phyloP scores from a whole-genome alignment of 2,329 filamentous ascomycete species.

The Capronia coronata region DNA sequence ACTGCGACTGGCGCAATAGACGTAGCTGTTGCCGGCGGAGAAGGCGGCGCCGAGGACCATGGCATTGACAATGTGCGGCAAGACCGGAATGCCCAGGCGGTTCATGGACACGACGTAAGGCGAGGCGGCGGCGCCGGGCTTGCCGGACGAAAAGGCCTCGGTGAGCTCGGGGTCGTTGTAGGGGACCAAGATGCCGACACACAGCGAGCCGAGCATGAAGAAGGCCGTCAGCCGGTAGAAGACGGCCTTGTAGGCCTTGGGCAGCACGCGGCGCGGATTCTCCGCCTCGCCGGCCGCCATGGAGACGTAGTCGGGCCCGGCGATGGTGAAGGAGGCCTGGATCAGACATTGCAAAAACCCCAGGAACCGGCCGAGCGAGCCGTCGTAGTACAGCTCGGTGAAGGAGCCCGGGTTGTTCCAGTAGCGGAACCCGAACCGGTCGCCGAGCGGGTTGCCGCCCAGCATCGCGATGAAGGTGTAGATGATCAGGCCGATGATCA shows the following conservation, averaged over 20 bases:
- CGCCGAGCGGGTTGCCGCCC: constrained; percentile 67
- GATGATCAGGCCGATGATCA: constrained; percentile 63
- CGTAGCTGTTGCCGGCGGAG: constrained; percentile 62
- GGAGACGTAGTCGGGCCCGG: constrained; percentile 60
- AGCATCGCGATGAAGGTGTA: constrained; percentile 81
- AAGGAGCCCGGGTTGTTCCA: constrained; percentile 64
- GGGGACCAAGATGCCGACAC: constrained; percentile 65
- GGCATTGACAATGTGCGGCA: constrained; percentile 68
- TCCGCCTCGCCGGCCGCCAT: constrained; percentile 63
- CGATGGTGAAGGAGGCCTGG: constrained; percentile 61
- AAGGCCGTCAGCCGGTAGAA: constrained; percentile 72
- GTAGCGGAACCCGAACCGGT: constrained; percentile 67
- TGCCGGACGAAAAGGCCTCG: constrained; percentile 52
- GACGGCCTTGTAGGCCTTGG: constrained; percentile 68
- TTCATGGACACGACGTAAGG: constrained; percentile 62
- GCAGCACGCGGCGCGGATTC: constrained; percentile 63
- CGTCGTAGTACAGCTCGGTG: constrained; percentile 57
- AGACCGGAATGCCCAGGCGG: constrained; percentile 53
- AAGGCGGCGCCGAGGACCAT: constrained; percentile 63
- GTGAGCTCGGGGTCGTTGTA: constrained; percentile 59
- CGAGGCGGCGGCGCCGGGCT: constrained; percentile 63
- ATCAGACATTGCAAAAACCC: constrained; percentile 73
- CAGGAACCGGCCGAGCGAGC: constrained; percentile 62
- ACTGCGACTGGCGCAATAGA: constrained; percentile 62
- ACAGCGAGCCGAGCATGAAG: constrained; percentile 67